Evolutionary conservation across 306 rosid genomes (phyloP), one percentile per base, ranked within the genome.

Genomic region (Ormosia emarginata): DNA sequence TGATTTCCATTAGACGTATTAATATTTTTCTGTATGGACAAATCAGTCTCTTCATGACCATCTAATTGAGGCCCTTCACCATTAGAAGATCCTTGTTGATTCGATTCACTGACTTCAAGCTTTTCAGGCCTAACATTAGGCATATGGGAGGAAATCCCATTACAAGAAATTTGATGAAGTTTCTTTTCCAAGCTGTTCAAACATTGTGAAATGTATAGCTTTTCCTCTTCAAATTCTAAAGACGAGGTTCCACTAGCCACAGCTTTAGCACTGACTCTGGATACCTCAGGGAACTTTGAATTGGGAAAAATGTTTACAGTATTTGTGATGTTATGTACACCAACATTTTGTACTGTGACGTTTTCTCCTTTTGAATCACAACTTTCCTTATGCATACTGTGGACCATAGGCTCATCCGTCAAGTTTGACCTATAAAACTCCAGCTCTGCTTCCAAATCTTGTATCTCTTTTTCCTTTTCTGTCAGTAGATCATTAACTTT

Each of bases 361-460:
- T 71, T 70, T 82, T 79, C 86, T 75, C 43, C 88, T 49, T 78
- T 90, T 46, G 58, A 69, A 76, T 85, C 85, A 71, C 7, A 36
- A 73, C 71, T 82, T 46, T 58, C 81, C 66, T 37, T 59, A 2
- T 71, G 81, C 77, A 75, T 70, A 72, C 39, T 15, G 33, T 58
- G 81, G 46, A 50, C 75, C 61, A 47, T 33, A 11, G 68, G 59
- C 70, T 82, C 90, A 2, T 78, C 85, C 5, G 67, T 50, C 53
- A 75, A 24, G 82, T 79, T 85, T 33, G 68, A 50, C 79, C 83
- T 87, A 77, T 84, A 93, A 71, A 73, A 85, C 66, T 93, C 98
- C 13, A 95, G 71, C 87, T 95, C 94, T 8, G 90, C 88, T 81
- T 95, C 98, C 85, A 95, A 81, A 84, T 95, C 98, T 75, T 93